Evolutionary conservation across 306 rosid genomes (phyloP).

Genomic region (Inga leiocalycina): DNA sequence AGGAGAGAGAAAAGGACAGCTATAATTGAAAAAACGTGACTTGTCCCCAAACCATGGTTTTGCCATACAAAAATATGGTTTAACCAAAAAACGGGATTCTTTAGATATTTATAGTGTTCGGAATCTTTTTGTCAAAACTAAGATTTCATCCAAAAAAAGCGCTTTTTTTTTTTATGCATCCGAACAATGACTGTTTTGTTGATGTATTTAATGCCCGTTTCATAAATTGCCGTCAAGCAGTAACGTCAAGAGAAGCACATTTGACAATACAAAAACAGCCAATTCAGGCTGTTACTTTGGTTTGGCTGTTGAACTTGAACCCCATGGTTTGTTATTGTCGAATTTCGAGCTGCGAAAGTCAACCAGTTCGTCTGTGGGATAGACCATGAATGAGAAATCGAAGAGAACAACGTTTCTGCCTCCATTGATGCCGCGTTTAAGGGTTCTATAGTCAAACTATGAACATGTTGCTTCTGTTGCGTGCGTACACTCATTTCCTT

Average conservation of each 20-base stretch:
- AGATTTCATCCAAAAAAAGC: too few species aligned
- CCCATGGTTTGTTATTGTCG: not conserved
- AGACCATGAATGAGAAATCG: not conserved
- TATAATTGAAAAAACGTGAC: too few species aligned
- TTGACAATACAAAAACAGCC: not conserved
- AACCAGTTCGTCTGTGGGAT: not conserved
- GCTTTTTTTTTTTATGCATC: too few species aligned
- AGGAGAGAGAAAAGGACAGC: too few species aligned
- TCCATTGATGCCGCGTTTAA: constrained; percentile 35
- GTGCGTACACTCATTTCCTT: constrained; percentile 4
- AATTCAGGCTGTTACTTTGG: not conserved
- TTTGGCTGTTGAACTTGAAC: not conserved
- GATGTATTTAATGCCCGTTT: not conserved
- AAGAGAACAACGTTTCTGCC: not conserved
- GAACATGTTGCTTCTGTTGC: not conserved
- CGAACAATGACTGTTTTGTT: not conserved
- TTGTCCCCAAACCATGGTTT: too few species aligned
- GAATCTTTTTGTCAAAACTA: too few species aligned
- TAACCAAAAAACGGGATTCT: too few species aligned
- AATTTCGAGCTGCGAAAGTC: not conserved
- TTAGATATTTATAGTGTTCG: too few species aligned
- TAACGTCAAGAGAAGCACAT: not conserved
- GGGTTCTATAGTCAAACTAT: constrained; percentile 24
- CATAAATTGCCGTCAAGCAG: not conserved
- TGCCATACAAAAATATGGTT: too few species aligned